Evolutionary conservation across 1,284 basidiomycete genomes (phyloP), one percentile per base, ranked within the genome.

Genomic region (Moesziomyces antarcticus): DNA sequence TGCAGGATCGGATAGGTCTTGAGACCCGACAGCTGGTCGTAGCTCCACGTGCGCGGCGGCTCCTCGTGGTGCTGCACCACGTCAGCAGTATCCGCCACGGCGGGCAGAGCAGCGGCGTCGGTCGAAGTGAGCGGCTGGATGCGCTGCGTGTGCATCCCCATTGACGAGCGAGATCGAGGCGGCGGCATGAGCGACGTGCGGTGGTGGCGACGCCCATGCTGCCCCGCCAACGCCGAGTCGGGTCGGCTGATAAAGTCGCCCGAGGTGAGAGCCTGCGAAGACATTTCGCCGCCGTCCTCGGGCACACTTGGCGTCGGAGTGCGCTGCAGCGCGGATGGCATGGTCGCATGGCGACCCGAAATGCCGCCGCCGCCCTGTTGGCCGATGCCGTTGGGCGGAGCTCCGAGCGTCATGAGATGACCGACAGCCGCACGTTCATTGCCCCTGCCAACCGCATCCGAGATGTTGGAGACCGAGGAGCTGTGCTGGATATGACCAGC

Each of bases 221-320:
- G 53, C 3, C 24, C 35, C 3, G 56, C 57, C 63, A 66, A 60
- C 1, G 69, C 66, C n/a, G 61, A 63, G 35, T 60, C 65, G 53
- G 69, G 62, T n/a, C 70, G 61, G n/a, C 40, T 44, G 22, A 66
- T 59, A 52, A 76, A 62, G 22, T 69, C 70, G 20, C 65, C 62
- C 21, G 57, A 60, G 6, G 69, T 73, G 20, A 73, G 51, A 43
- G 64, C 67, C 20, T 67, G 71, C 27, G 67, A 65, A 16, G 76
- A 46, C 79, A 80, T 80, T 42, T 80, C 79, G 22, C 75, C 79
- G 21, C 79, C 79, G 47, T 80, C 68, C 59, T 80, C 79, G 13
- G 79, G 79, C 18, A 80, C 79, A 33, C 65, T 68, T 1, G 79
- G 79, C 24, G 79, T 80, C 0, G 65, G 53, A 11, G 61, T 77